Percentiles rank a stretch among this genome's conserved stretches.
Evolutionary conservation across 2,329 filamentous ascomycete species (phyloP).

Genomic region (Pseudogymnoascus sp.): DNA sequence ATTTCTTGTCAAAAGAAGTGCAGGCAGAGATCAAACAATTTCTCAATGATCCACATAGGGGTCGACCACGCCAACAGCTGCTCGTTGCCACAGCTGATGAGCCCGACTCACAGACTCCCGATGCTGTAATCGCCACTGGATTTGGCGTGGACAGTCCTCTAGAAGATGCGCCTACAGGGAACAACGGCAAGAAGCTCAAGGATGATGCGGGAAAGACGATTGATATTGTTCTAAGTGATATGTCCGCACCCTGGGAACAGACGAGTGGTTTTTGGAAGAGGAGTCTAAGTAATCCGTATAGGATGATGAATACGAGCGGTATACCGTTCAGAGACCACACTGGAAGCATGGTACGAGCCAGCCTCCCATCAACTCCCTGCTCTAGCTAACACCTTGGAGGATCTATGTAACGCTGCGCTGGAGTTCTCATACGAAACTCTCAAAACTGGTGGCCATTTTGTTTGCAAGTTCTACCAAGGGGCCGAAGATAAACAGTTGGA

Average conservation of each 20-base stretch:
- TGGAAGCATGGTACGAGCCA: constrained; percentile 62
- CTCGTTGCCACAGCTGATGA: constrained; percentile 18
- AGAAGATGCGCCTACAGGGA: constrained; percentile 26
- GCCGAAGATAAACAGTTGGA: constrained; percentile 77
- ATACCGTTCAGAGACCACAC: constrained; percentile 79
- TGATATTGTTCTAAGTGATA: constrained; percentile 94
- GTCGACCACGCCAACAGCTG: constrained; percentile 37
- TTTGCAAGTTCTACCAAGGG: constrained; percentile 98
- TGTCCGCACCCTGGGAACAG: constrained; percentile 94
- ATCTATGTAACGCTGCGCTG: constrained; percentile 80
- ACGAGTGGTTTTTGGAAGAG: constrained; percentile 71
- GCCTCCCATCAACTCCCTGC: neutral
- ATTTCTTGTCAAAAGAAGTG: constrained; percentile 74
- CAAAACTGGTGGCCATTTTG: constrained; percentile 74
- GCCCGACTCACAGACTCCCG: constrained; percentile 5
- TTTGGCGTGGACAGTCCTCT: constrained; percentile 11
- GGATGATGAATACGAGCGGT: constrained; percentile 99
- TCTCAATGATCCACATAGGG: constrained; percentile 56
- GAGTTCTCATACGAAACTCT: constrained; percentile 81
- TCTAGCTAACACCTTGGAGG: constrained; percentile 43
- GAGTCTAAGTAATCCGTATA: constrained; percentile 95
- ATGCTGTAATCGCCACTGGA: neutral
- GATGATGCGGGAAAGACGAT: constrained; percentile 53
- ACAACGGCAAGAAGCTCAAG: constrained; percentile 30
- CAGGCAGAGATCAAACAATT: constrained; percentile 70